Percentiles rank a stretch among this genome's conserved stretches.
Conservation (phyloP, 2,329 filamentous ascomycete species). For the Calonectria ilicicola region DNA sequence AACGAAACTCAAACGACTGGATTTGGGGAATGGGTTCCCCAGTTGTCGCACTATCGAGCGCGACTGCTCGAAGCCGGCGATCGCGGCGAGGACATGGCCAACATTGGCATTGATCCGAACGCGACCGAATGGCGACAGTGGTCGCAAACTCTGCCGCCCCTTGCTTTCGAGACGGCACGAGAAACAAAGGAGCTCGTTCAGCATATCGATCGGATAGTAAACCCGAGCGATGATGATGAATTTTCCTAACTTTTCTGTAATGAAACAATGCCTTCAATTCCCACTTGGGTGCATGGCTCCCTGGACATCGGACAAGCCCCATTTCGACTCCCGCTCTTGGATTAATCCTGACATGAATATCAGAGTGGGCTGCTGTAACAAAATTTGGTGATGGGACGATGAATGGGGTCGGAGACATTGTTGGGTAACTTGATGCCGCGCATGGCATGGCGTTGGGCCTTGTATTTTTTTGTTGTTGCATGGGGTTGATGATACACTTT, state of each 20-base stretch:
- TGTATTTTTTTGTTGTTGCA: conserved; percentile 34
- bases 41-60: conserved; percentile 72
- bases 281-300: conserved; percentile 6
- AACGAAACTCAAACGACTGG: conserved; percentile 71
- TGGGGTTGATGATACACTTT: conserved; percentile 26
- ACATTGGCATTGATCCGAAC: conserved; percentile 59
- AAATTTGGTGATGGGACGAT: conserved; percentile 27
- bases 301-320: background rate
- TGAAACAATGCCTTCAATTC: conserved; percentile 12
- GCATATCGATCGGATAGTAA: conserved; percentile 53
- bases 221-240: conserved; percentile 53
- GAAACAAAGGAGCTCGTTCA: conserved; percentile 80
- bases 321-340: conserved; percentile 13
- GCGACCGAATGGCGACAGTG: conserved; percentile 71
- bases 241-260: conserved; percentile 54
- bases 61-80: conserved; percentile 73
- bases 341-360: background rate
- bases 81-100: conserved; percentile 70
- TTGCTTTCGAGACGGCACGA: conserved; percentile 88
- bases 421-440: conserved; percentile 39
- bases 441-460: conserved; percentile 42
- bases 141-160: conserved; percentile 79
- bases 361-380: conserved; percentile 5
- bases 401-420: conserved; percentile 25
- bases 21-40: conserved; percentile 63